Conservation (phyloP, 2,329 filamentous ascomycete species). For the Chaetomium strumarium region DNA sequence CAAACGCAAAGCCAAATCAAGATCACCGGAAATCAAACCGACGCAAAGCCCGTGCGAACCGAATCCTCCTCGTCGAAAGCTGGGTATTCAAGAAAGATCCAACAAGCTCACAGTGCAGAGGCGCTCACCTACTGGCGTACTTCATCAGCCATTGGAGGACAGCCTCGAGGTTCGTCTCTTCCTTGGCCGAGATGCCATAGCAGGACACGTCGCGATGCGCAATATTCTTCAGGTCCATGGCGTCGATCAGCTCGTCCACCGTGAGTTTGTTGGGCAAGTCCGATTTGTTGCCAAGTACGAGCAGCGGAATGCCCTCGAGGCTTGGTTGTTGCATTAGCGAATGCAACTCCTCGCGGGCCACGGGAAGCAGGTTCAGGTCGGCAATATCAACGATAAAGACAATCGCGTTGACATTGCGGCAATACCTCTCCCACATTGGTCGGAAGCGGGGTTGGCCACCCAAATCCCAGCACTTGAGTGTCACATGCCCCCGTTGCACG, state of each 20-base stretch:
- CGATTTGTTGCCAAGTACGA: slow-evolving; percentile 96
- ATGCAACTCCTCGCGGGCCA: slow-evolving; percentile 89
- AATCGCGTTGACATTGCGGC: slow-evolving; percentile 93
- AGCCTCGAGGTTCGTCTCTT: slow-evolving; percentile 96
- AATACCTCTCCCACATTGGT: slow-evolving; percentile 99
- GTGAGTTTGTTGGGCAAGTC: slow-evolving; percentile 86
- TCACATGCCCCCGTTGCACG: slow-evolving; percentile 96
- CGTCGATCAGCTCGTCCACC: slow-evolving; percentile 93
- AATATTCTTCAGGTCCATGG: slow-evolving; percentile 82
- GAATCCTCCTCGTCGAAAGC: not conserved
- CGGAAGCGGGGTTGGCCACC: slow-evolving; percentile 95
- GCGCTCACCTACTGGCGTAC: slow-evolving; percentile 64
- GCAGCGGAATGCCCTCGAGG: slow-evolving; percentile 81
- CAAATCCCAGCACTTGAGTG: slow-evolving; percentile 98
- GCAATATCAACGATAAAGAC: slow-evolving; percentile 98
- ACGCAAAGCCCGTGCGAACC: not conserved
- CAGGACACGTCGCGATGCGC: slow-evolving; percentile 92
- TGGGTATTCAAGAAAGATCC: slow-evolving; percentile 11
- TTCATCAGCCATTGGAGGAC: slow-evolving; percentile 96
- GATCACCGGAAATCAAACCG: slow-evolving; percentile 2
- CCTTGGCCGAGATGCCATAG: slow-evolving; percentile 97
- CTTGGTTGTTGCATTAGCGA: slow-evolving; percentile 77
- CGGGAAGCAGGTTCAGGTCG: slow-evolving; percentile 71
- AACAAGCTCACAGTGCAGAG: slow-evolving; percentile 7
- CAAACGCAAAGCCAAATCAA: not conserved